A percentile compares a stretch with the other conserved stretches of the same genome.
Evolutionary conservation across 2,329 filamentous ascomycete genomes (phyloP).

Genomic region (Sporothrix dimorphospora): DNA sequence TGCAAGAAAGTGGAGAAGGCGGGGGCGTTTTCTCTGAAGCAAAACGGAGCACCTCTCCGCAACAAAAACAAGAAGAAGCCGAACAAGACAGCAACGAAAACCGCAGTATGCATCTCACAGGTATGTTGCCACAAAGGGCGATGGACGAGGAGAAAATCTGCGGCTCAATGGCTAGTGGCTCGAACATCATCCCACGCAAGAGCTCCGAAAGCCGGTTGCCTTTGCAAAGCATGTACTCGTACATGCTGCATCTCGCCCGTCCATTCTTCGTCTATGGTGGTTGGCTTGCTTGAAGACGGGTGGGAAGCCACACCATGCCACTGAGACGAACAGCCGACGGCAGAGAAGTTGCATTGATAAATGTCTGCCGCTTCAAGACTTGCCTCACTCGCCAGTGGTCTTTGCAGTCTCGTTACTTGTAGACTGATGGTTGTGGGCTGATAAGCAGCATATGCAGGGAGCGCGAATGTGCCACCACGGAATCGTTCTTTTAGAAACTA

Average conservation of each 20-base stretch:
- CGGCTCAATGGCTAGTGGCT: neutral
- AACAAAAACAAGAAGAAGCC: slow-evolving; percentile 1
- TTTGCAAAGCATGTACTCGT: neutral
- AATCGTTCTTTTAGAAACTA: neutral
- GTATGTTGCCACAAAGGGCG: slow-evolving; percentile 1
- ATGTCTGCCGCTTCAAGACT: neutral
- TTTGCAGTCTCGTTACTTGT: neutral
- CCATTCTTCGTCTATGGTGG: neutral
- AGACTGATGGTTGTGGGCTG: neutral
- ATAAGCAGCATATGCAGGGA: neutral
- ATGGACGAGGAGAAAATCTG: neutral
- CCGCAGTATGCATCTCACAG: neutral
- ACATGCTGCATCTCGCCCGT: neutral
- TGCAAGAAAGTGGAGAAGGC: slow-evolving; percentile 27
- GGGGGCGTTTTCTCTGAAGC: slow-evolving; percentile 22
- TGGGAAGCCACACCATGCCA: neutral
- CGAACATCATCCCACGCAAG: slow-evolving; percentile 13
- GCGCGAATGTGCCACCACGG: neutral
- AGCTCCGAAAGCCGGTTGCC: slow-evolving; percentile 14
- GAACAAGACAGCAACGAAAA: neutral
- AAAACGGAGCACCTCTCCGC: slow-evolving; percentile 9
- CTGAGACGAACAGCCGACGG: neutral
- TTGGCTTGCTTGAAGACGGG: neutral
- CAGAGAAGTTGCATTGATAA: neutral
- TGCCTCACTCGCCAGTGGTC: neutral